Base-by-base conservation (phyloP, 1,284 basidiomycete species). In the Laetiporus sulphureus region DNA sequence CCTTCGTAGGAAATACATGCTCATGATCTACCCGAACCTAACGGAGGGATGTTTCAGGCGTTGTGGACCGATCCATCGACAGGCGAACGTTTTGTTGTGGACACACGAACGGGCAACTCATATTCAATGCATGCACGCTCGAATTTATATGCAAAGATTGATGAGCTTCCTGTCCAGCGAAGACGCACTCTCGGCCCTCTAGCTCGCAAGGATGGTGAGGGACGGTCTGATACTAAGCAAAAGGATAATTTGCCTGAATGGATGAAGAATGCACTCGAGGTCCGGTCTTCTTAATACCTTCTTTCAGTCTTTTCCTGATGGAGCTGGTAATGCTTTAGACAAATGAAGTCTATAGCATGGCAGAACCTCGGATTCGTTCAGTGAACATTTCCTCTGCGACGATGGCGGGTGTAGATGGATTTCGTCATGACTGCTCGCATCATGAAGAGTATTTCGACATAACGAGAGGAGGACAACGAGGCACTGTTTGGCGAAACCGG, bases 11-110 rank as follows among this genome's bases (percentile, higher is more conserved):
- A n/a, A n/a, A n/a, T n/a, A n/a, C n/a, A n/a, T n/a, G n/a, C n/a
- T n/a, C n/a, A n/a, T n/a, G n/a, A n/a, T n/a, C n/a, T n/a, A n/a
- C n/a, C n/a, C n/a, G n/a, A n/a, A n/a, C n/a, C n/a, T n/a, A n/a
- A n/a, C n/a, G n/a, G n/a, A n/a, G n/a, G n/a, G n/a, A n/a, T n/a
- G n/a, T n/a, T n/a, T n/a, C 40, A 36, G 42, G 36, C 19, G 36
- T 41, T 63, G 19, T 86, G 83, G 83, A 72, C 63, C 24, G 83
- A 89, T 61, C 71, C 74, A 18, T 60, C 51, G 18, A 85, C 80
- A 1, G 75, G 82, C n/a, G 72, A 84, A 58, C 69, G 68, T 0
- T 83, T 84, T 49, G 51, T 84, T 5, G 71, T 92, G 8, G 83
- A 95, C 57, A 58, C 71, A 36, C 71, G 82, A 20, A 77, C 76